Base-by-base conservation (phyloP, 108 stramenopile species). In the Cyclotella cryptica region DNA sequence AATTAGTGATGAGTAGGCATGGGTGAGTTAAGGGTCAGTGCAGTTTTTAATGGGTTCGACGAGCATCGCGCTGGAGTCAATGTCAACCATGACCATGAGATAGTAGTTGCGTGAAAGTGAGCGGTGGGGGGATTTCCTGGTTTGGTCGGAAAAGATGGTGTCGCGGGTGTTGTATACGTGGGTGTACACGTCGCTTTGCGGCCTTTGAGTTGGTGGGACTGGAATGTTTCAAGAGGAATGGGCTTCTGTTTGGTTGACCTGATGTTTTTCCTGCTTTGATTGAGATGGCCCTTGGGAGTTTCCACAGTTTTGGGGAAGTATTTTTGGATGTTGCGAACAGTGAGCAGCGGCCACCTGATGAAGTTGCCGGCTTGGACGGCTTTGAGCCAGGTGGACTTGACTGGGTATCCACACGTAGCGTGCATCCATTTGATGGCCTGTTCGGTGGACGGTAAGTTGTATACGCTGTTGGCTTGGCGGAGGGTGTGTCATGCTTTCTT, bases 281-380 rank as follows among this genome's bases (percentile, higher is more conserved):
- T 49, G 18, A 49, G 15, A n/a, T 49, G 47, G 15, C 47, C 18
- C 9, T 49, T 17, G 15, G 15, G 47, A n/a, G 47, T 49, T n/a
- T 49, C 47, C 47, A n/a, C 18, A 7, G 47, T n/a, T n/a, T 49
- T 9, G 15, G 47, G 47, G 47, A n/a, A 49, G 47, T 49, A 49
- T n/a, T 49, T 49, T 49, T 49, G 15, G n/a, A 49, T n/a, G 47
- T 49, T 49, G 47, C 18, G 15, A n/a, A n/a, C 47, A n/a, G 47
- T 49, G 15, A 49, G 47, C 9, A 49, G 9, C 9, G 47, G 47
- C 47, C 47, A 49, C n/a, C 47, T 9, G 6, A n/a, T 49, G 47
- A 49, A 49, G n/a, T 62, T 51, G 27, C 72, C 60, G 10, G 46
- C 47, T 73, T 63, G 60, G 42, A 63, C 62, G 10, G 71, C 72